Evolutionary conservation across 2,329 filamentous ascomycete genomes (phyloP).

Genomic region (Cadophora luteo-olivacea): DNA sequence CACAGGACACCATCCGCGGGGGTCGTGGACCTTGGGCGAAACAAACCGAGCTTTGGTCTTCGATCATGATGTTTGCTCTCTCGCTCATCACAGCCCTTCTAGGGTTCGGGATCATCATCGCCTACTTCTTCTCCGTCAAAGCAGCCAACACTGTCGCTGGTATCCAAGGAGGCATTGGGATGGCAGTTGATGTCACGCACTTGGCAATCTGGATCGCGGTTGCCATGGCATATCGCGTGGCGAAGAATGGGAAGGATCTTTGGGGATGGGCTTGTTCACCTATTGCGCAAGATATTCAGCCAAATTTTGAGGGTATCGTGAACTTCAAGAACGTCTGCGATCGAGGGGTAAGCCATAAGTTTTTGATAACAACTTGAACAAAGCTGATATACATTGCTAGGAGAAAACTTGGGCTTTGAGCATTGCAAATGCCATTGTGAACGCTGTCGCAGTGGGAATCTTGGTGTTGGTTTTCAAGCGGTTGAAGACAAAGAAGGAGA

Average conservation of each 20-base stretch:
- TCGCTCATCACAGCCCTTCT: slow-evolving; percentile 27
- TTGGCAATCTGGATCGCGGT: slow-evolving; percentile 32
- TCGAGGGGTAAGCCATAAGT: slow-evolving; percentile 27
- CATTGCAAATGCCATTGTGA: slow-evolving; percentile 12
- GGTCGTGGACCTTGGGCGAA: slow-evolving; percentile 30
- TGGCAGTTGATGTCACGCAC: slow-evolving; percentile 26
- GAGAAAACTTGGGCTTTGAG: slow-evolving; percentile 10
- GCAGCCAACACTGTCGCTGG: slow-evolving; percentile 28
- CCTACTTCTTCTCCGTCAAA: slow-evolving; percentile 29
- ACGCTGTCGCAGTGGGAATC: neutral
- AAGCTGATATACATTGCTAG: neutral
- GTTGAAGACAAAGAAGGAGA: slow-evolving; percentile 12
- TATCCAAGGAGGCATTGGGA: slow-evolving; percentile 23
- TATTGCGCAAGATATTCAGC: slow-evolving; percentile 32
- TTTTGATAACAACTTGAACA: too few species aligned
- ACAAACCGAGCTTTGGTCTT: slow-evolving; percentile 28
- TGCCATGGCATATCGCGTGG: slow-evolving; percentile 30
- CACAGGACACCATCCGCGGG: slow-evolving; percentile 17
- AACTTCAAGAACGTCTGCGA: slow-evolving; percentile 33
- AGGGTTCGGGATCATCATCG: slow-evolving; percentile 27
- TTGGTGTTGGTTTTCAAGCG: slow-evolving; percentile 3
- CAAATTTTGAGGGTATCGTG: slow-evolving; percentile 32
- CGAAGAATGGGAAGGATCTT: slow-evolving; percentile 34
- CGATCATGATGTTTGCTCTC: slow-evolving; percentile 29
- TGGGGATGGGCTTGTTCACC: slow-evolving; percentile 37